Conservation (phyloP, 2,329 filamentous ascomycete species). For the Tolypocladium endophyticum region DNA sequence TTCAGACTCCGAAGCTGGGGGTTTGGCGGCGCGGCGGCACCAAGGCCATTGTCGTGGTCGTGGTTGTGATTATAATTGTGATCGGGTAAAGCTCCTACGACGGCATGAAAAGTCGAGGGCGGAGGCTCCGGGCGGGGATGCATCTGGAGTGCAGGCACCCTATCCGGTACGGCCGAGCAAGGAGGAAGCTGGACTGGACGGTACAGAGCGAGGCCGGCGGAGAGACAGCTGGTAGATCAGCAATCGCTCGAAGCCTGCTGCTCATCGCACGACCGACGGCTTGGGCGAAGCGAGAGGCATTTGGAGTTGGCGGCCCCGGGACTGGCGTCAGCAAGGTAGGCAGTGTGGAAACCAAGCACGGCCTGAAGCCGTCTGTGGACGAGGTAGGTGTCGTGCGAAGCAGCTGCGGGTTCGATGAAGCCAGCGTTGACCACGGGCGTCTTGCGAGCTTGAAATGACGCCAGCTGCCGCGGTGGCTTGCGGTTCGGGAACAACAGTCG, state of each 20-base stretch:
- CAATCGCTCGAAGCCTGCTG: constrained; percentile 31
- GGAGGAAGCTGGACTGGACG: not conserved
- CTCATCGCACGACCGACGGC: constrained; percentile 29
- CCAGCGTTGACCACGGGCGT: not conserved
- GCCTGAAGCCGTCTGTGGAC: not conserved
- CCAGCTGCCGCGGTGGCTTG: not conserved
- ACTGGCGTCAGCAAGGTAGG: constrained; percentile 6
- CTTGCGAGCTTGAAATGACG: not conserved
- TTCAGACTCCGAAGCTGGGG: constrained; percentile 18
- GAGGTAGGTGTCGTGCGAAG: not conserved
- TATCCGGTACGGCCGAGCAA: constrained; percentile 16
- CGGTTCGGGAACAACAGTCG: not conserved
- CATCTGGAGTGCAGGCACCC: constrained; percentile 42
- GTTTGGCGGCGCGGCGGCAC: constrained; percentile 4
- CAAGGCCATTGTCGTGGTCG: not conserved
- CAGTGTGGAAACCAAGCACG: not conserved
- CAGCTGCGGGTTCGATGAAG: not conserved
- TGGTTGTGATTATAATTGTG: constrained; percentile 4
- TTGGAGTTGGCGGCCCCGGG: constrained; percentile 19
- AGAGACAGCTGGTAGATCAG: constrained; percentile 14
- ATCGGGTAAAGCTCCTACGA: constrained; percentile 10
- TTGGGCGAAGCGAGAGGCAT: constrained; percentile 25
- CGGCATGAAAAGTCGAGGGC: constrained; percentile 27
- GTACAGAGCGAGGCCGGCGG: constrained; percentile 4
- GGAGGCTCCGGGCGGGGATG: constrained; percentile 39